Percentiles rank a stretch among this genome's conserved stretches.
Conservation (phyloP, 306 rosid genomes). For the Begonia fuchsioides region DNA sequence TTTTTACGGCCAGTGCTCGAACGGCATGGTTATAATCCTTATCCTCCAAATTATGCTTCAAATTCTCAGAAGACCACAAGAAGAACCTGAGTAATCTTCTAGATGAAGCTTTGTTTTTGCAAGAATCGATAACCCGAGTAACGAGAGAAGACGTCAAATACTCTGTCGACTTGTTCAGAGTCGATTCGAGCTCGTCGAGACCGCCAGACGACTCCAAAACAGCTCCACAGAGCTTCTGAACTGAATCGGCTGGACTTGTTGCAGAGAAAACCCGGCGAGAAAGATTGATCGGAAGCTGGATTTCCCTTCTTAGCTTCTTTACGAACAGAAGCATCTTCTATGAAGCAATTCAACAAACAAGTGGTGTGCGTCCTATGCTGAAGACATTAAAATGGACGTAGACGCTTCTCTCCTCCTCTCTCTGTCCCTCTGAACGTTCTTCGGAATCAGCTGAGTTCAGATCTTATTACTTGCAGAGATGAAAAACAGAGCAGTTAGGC, state of each 20-base stretch:
- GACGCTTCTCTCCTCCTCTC: no score
- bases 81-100: slow-evolving; percentile 75
- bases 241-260: slow-evolving; percentile 7
- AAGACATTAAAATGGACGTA: no score
- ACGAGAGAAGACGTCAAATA: slow-evolving; percentile 50
- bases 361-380: slow-evolving; percentile 10
- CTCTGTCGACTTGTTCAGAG: slow-evolving; percentile 22
- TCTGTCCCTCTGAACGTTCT: no score
- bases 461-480: no score
- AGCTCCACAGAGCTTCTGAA: slow-evolving; percentile 35
- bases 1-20: slow-evolving; percentile 45
- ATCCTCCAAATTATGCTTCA: slow-evolving; percentile 36
- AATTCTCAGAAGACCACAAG: slow-evolving; percentile 53
- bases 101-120: slow-evolving; percentile 52
- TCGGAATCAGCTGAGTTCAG: no score
- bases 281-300: slow-evolving; percentile 2
- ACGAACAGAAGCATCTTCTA: slow-evolving; percentile 21
- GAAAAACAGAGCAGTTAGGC: no score
- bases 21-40: slow-evolving; percentile 58
- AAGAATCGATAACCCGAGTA: slow-evolving; percentile 41
- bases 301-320: slow-evolving; percentile 25
- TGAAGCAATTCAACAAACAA: slow-evolving; percentile 33
- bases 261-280: slow-evolving; percentile 19
- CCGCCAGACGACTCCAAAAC: slow-evolving; percentile 46
- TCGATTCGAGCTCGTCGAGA: slow-evolving; percentile 52